A percentile compares a stretch with the other conserved stretches of the same genome.
Evolutionary conservation across 495 filamentous ascomycete genomes (phyloP).

Genomic region (Neurospora sp.): DNA sequence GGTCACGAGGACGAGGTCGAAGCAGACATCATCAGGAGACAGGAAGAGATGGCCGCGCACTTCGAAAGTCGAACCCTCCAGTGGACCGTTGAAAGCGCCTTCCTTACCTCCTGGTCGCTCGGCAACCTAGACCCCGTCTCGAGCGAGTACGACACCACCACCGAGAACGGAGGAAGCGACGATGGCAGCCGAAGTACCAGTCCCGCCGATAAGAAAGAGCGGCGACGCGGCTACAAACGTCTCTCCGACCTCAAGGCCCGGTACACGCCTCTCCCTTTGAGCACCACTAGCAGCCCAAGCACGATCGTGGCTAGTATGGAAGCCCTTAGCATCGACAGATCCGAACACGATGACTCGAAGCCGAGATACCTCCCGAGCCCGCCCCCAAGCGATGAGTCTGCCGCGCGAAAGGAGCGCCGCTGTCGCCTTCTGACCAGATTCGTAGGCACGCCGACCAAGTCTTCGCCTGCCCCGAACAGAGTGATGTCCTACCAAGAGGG

Average conservation of each 20-base stretch:
- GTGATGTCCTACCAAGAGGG: not conserved
- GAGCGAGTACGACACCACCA: not conserved
- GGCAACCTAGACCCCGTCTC: not conserved
- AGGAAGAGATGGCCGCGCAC: not conserved
- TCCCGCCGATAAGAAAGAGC: not conserved
- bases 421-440: not conserved
- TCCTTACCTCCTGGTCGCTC: not conserved
- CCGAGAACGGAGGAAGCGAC: not conserved
- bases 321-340: not conserved
- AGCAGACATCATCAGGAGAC: not conserved
- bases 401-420: not conserved
- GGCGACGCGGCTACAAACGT: not conserved
- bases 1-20: not conserved
- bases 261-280: not conserved
- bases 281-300: not conserved
- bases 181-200: not conserved
- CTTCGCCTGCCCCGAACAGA: not conserved
- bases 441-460: not conserved
- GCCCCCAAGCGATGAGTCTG: not conserved
- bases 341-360: not conserved
- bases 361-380: not conserved
- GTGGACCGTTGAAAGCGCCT: not conserved
- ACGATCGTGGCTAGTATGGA: not conserved
- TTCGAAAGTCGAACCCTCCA: not conserved
- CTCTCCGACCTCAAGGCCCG: not conserved